Evolutionary conservation across 371 early-diverging fungal genomes (phyloP).

Genomic region (Apophysomyces sp.): DNA sequence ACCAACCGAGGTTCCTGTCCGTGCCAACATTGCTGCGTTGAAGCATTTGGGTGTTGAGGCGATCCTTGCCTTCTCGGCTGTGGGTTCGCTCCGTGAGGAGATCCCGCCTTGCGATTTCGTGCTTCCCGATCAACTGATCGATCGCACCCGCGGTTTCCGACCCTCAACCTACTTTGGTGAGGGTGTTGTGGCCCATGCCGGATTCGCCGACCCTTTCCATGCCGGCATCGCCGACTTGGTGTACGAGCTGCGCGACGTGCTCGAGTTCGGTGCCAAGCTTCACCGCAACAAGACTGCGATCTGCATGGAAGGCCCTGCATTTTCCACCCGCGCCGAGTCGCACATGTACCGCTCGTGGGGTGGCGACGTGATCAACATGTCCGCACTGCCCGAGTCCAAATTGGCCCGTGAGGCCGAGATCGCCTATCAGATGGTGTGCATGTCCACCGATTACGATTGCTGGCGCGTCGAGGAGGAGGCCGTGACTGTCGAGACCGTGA

Average conservation of each 20-base stretch:
- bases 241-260: constrained; percentile 45
- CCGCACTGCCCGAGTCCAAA: constrained; percentile 93
- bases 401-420: constrained; percentile 97
- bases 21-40: constrained; percentile 97
- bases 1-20: constrained; percentile 91
- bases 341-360: constrained; percentile 94
- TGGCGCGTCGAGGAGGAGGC: constrained; percentile 92
- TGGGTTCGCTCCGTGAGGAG: constrained; percentile 91
- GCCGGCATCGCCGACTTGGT: constrained; percentile 73
- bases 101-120: constrained; percentile 95
- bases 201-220: constrained; percentile 96
- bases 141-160: constrained; percentile 93
- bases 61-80: constrained; percentile 94
- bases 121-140: constrained; percentile 91
- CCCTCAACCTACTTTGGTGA: constrained; percentile 89
- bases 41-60: constrained; percentile 91
- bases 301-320: constrained; percentile 98
- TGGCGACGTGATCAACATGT: constrained; percentile 96
- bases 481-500: constrained; percentile 91
- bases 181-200: constrained; percentile 88
- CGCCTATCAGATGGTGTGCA: constrained; percentile 96
- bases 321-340: constrained; percentile 96
- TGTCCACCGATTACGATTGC: constrained; percentile 99
- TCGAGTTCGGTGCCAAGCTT: constrained; percentile 52
- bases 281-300: constrained; percentile 85